Evolutionary conservation across 2,329 filamentous ascomycete species (phyloP).

Genomic region (Coniochaeta ligniaria): DNA sequence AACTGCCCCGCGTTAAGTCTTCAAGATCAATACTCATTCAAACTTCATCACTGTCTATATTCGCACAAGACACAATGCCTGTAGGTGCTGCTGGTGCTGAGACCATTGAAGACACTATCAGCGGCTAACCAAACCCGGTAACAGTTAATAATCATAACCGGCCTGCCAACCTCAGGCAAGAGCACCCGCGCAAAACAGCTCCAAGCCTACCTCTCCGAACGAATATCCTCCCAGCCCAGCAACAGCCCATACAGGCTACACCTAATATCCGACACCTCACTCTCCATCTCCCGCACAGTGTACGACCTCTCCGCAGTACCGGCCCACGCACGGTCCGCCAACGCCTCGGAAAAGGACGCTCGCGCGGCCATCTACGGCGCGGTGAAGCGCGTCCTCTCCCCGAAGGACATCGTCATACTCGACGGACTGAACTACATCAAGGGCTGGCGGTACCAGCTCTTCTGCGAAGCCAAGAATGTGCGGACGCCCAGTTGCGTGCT

Average conservation of each 20-base stretch:
- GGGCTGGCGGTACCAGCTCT: slow-evolving; percentile 80
- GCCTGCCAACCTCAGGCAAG: slow-evolving; percentile 63
- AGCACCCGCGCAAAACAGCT: slow-evolving; percentile 61
- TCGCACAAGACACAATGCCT: background rate
- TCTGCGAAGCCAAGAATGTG: slow-evolving; percentile 76
- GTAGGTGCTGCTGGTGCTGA: background rate
- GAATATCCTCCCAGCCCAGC: slow-evolving; percentile 33
- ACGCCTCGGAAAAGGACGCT: slow-evolving; percentile 73
- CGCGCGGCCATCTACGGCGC: slow-evolving; percentile 69
- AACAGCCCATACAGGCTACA: slow-evolving; percentile 54
- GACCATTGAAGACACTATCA: background rate
- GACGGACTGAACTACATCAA: slow-evolving; percentile 86
- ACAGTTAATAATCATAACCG: slow-evolving; percentile 61
- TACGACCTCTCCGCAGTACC: slow-evolving; percentile 59
- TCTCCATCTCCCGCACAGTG: slow-evolving; percentile 62
- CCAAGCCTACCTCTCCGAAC: slow-evolving; percentile 52
- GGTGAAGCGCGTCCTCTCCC: slow-evolving; percentile 67
- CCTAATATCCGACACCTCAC: slow-evolving; percentile 65
- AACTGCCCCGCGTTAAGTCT: background rate
- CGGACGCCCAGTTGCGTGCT: slow-evolving; percentile 70
- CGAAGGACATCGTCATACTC: slow-evolving; percentile 69
- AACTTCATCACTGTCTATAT: background rate
- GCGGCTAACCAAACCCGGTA: background rate
- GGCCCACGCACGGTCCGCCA: slow-evolving; percentile 60
- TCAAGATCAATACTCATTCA: background rate